Conservation (phyloP, 1,284 basidiomycete genomes). For the Prillingera fragicola region DNA sequence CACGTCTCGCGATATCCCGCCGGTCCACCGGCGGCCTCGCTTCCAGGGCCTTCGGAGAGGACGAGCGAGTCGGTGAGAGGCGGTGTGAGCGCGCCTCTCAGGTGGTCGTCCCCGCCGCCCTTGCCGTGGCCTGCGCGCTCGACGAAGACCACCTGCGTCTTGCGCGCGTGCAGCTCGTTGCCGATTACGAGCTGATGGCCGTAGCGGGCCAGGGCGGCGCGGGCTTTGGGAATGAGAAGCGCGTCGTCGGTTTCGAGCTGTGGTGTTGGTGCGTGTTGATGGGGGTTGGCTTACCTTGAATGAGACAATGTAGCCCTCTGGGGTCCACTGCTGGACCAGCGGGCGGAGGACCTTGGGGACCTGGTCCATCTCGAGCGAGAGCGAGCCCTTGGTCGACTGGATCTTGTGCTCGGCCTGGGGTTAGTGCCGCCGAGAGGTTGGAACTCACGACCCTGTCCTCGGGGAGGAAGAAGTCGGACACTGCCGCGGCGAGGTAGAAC, state of each 20-base stretch:
- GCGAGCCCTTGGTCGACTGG: constrained; percentile 86
- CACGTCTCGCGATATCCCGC: constrained; percentile 67
- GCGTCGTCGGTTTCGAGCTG: constrained; percentile 87
- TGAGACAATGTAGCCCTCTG: constrained; percentile 85
- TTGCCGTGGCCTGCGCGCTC: constrained; percentile 29
- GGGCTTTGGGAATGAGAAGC: constrained; percentile 85
- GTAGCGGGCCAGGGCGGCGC: constrained; percentile 80
- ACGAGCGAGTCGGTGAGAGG: constrained; percentile 25
- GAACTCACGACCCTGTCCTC: constrained; percentile 72
- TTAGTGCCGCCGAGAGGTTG: background rate
- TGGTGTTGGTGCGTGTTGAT: background rate
- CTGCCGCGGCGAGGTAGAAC: constrained; percentile 96
- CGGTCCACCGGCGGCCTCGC: too few relatives aligned
- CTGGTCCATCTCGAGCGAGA: constrained; percentile 96
- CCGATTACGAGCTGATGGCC: constrained; percentile 97
- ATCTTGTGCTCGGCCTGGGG: constrained; percentile 92
- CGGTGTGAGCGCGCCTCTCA: too few relatives aligned
- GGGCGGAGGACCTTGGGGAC: constrained; percentile 93
- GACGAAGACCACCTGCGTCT: constrained; percentile 88
- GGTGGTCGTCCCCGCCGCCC: too few relatives aligned
- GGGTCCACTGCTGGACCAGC: constrained; percentile 88
- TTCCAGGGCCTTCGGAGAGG: too few relatives aligned
- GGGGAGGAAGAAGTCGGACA: constrained; percentile 96
- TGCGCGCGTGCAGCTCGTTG: constrained; percentile 83
- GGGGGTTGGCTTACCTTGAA: constrained; percentile 69